Percentiles rank a stretch among this genome's conserved stretches.
Conservation (phyloP, 345 rosid genomes). For the Eucalyptus curtisii region DNA sequence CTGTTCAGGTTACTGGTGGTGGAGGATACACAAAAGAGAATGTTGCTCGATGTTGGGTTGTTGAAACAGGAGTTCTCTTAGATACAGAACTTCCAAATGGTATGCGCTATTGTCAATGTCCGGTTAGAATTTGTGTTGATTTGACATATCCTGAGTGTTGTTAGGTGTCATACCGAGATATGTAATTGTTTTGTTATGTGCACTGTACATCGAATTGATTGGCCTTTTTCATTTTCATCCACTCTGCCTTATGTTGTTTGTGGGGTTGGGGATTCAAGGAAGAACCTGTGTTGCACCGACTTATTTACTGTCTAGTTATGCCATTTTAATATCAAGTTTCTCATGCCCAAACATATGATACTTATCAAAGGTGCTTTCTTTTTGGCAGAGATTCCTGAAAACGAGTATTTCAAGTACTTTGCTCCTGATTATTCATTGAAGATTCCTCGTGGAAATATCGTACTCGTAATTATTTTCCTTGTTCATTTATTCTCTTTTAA, state of each 20-base stretch:
- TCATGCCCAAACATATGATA: background rate
- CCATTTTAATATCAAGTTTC: background rate
- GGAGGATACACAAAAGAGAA: constrained; percentile 98
- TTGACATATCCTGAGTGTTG: background rate
- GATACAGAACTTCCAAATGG: constrained; percentile 93
- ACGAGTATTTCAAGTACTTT: constrained; percentile 77
- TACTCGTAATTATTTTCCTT: constrained; percentile 24
- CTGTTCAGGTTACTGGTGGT: constrained; percentile 88
- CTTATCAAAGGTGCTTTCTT: background rate
- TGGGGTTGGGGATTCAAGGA: background rate
- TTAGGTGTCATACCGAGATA: background rate
- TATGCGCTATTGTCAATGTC: background rate
- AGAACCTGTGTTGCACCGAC: background rate
- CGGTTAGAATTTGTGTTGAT: background rate
- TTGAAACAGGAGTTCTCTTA: constrained; percentile 87
- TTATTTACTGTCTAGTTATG: background rate
- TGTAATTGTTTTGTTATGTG: background rate
- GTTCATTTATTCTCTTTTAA: background rate
- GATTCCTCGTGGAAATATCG: constrained; percentile 68
- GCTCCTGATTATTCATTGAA: constrained; percentile 76
- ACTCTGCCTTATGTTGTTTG: background rate
- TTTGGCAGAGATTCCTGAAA: constrained; percentile 85
- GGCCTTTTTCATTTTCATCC: background rate
- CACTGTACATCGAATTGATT: background rate
- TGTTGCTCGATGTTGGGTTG: constrained; percentile 98